A percentile compares a stretch with the other conserved stretches of the same genome.
Evolutionary conservation across 208 protist genomes (phyloP).

Genomic region (Hexamita inflata): DNA sequence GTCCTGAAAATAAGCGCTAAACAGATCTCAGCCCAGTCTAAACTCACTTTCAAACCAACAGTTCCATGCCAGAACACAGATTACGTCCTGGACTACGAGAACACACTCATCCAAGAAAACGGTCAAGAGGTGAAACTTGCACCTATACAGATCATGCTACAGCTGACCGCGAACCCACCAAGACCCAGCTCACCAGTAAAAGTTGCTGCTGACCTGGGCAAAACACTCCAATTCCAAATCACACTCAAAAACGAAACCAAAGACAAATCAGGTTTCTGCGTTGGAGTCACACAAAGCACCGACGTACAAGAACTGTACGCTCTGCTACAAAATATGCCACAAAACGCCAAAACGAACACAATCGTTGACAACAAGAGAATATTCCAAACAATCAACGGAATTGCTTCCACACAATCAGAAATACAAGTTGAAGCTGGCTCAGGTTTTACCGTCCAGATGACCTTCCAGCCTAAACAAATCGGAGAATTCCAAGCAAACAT

Average conservation of each 20-base stretch:
- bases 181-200: slow-evolving; percentile 15
- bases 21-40: too few species aligned
- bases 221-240: neutral
- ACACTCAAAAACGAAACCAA: neutral
- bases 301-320: neutral
- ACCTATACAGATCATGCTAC: neutral
- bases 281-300: neutral
- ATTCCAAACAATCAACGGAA: neutral
- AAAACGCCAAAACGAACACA: neutral
- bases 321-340: neutral
- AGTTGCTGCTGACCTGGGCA: slow-evolving; percentile 8
- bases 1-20: too few species aligned
- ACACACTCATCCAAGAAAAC: too few species aligned
- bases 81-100: too few species aligned
- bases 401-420: neutral
- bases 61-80: too few species aligned
- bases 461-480: neutral
- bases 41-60: too few species aligned
- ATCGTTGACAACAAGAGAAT: slow-evolving; percentile 12
- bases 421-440: neutral
- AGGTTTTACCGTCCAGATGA: neutral
- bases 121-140: neutral
- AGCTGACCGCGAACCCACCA: neutral
- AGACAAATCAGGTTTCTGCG: neutral
- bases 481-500: neutral